Conservation (phyloP, 2,329 filamentous ascomycete genomes). For the Thelonectria blattea region DNA sequence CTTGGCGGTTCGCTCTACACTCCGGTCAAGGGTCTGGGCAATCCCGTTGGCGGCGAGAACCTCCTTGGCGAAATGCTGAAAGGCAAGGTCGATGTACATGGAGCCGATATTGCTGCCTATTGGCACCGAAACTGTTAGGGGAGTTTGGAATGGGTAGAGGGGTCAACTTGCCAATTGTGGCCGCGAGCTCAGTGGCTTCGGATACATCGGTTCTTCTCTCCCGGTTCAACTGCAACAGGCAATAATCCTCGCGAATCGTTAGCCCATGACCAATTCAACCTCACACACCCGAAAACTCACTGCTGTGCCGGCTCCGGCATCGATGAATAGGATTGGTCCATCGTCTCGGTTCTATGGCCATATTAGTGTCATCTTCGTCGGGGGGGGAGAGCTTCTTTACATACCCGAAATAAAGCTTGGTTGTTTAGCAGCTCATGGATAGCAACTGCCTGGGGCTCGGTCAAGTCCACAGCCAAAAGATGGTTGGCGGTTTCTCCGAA, state of each 20-base stretch:
- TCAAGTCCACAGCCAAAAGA: not conserved
- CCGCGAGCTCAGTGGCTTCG: not conserved
- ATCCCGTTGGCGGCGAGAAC: no score
- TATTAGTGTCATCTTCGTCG: no score
- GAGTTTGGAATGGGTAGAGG: not conserved
- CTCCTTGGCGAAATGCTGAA: not conserved
- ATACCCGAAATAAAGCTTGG: no score
- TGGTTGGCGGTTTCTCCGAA: not conserved
- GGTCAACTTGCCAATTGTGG: not conserved
- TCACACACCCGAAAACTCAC: not conserved
- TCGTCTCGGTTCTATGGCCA: not conserved
- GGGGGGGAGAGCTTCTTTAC: no score
- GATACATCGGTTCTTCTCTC: not conserved
- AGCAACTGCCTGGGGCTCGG: not conserved
- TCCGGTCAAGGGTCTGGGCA: no score
- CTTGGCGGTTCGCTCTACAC: no score
- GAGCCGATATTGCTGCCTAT: not conserved
- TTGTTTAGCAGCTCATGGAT: not conserved
- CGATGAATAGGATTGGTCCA: not conserved
- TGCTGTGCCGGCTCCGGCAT: not conserved
- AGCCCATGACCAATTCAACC: not conserved
- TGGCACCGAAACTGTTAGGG: not conserved
- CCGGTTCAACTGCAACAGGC: not conserved
- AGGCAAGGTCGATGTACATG: not conserved
- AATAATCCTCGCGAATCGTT: not conserved